A percentile compares a stretch with the other conserved stretches of the same genome.
phyloP scores from a whole-genome alignment of 192 early-diverging fungal species.

The Anaeromyces robustus region DNA sequence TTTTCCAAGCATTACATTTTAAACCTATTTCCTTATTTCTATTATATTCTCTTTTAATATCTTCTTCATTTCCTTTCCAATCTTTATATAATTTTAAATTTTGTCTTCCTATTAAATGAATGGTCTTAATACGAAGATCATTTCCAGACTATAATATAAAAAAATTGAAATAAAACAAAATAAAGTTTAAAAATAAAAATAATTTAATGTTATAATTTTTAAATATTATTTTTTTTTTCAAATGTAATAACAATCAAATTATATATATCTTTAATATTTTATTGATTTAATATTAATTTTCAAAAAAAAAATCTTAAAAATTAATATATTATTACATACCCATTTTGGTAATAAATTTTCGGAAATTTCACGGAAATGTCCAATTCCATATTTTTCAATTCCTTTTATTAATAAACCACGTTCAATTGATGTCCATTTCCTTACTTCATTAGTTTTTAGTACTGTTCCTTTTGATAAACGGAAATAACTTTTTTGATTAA shows the following conservation, averaged over 20 bases:
- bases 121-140: constrained; percentile 71
- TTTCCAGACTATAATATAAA: constrained; percentile 35
- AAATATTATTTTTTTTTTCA: too few species aligned
- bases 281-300: neutral
- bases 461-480: constrained; percentile 52
- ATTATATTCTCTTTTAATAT: constrained; percentile 54
- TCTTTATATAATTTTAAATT: constrained; percentile 72
- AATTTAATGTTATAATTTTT: too few species aligned
- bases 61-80: constrained; percentile 62
- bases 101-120: constrained; percentile 69
- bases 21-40: constrained; percentile 68
- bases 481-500: constrained; percentile 35
- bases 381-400: constrained; percentile 68
- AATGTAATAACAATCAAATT: too few species aligned
- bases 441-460: constrained; percentile 27
- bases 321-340: constrained; percentile 26
- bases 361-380: constrained; percentile 75
- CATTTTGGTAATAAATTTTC: constrained; percentile 58
- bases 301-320: neutral
- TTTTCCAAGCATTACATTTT: constrained; percentile 59
- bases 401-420: constrained; percentile 55
- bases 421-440: constrained; percentile 79
- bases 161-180: neutral
- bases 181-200: neutral
- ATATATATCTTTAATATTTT: too few species aligned